Evolutionary conservation across 352 stramenopile genomes (phyloP).

Genomic region (Albugo laibachii): DNA sequence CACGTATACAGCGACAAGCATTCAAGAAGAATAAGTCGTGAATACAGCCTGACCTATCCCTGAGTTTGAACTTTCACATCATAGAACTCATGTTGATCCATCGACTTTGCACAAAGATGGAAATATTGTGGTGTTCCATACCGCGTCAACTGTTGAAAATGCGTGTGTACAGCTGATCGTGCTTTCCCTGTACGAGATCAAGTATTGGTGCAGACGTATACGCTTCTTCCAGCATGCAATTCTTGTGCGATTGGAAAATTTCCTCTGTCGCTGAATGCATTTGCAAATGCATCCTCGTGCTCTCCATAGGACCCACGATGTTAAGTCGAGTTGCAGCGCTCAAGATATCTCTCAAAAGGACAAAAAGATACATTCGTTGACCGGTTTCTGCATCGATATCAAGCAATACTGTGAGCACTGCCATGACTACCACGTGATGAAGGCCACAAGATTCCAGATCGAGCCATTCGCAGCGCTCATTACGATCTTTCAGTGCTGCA

Average conservation of each 20-base stretch:
- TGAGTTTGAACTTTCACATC: no score
- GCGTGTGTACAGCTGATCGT: conserved; percentile 76
- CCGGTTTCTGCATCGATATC: conserved; percentile 17
- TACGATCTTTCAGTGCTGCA: conserved; percentile 21
- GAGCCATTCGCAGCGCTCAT: background rate
- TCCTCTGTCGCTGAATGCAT: conserved; percentile 21
- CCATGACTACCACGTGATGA: conserved; percentile 62
- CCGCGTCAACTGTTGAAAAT: conserved; percentile 61
- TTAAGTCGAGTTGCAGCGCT: conserved; percentile 66
- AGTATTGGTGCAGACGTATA: conserved; percentile 63
- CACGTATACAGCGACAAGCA: no score
- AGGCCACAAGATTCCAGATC: conserved; percentile 4
- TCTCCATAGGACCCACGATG: conserved; percentile 48
- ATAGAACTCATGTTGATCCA: no score
- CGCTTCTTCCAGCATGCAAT: conserved; percentile 32
- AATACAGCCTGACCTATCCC: no score
- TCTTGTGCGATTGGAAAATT: conserved; percentile 42
- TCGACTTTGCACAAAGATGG: no score
- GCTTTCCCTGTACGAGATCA: conserved; percentile 63
- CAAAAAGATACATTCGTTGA: conserved; percentile 69
- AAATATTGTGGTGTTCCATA: no score
- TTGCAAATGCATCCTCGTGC: conserved; percentile 45
- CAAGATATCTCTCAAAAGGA: conserved; percentile 44
- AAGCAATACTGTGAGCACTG: conserved; percentile 33
- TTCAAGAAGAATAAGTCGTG: no score